phyloP scores from a whole-genome alignment of 345 rosid genomes.

The Acer negundo region DNA sequence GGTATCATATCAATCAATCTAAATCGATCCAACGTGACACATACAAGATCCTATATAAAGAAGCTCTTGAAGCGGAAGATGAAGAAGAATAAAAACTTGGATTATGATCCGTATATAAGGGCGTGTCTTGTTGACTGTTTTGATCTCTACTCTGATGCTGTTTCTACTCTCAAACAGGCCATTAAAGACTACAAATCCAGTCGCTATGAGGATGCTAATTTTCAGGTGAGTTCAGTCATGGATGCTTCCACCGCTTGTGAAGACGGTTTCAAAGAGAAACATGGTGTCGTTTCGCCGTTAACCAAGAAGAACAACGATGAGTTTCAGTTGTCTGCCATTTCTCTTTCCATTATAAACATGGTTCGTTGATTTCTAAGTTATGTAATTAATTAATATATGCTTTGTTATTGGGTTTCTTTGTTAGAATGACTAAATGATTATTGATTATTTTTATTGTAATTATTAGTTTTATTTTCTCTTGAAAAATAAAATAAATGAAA shows the following conservation, averaged over 20 bases:
- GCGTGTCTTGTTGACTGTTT: constrained; percentile 51
- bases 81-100: constrained; percentile 27
- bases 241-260: constrained; percentile 61
- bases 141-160: constrained; percentile 54
- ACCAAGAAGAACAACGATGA: constrained; percentile 39
- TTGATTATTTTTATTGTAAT: not conserved
- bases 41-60: constrained; percentile 32
- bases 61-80: constrained; percentile 31
- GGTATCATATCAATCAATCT: constrained; percentile 52
- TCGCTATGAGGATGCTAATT: constrained; percentile 45
- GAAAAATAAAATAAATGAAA: not conserved
- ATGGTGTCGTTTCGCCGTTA: constrained; percentile 42
- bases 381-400: too few relatives aligned
- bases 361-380: constrained; percentile 12
- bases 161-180: constrained; percentile 35
- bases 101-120: constrained; percentile 26
- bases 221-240: constrained; percentile 43
- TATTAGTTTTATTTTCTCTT: not conserved
- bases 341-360: constrained; percentile 56
- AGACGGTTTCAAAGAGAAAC: constrained; percentile 55
- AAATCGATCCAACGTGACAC: constrained; percentile 38
- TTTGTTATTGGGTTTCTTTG: too few relatives aligned
- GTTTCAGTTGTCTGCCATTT: constrained; percentile 47
- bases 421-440: too few relatives aligned
- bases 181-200: constrained; percentile 35